Percentiles rank a stretch among this genome's conserved stretches.
Conservation (phyloP, 768 basidiomycete genomes). For the Termitomyces titanicus region DNA sequence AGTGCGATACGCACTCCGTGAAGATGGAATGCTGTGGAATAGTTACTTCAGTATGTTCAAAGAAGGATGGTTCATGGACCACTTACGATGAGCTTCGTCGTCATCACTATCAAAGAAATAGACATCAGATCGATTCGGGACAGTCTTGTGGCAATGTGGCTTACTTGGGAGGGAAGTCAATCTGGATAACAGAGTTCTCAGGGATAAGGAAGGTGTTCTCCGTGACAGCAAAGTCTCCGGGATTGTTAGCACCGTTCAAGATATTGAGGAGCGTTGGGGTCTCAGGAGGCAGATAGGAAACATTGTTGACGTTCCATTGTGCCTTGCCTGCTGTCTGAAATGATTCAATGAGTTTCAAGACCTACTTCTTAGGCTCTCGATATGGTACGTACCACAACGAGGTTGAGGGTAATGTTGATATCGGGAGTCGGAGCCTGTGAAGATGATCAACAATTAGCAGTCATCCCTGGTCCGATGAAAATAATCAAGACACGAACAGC, state of each 20-base stretch:
- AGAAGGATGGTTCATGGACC: background rate
- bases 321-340: constrained; percentile 19
- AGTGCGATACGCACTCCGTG: constrained; percentile 21
- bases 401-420: constrained; percentile 22
- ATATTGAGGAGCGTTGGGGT: constrained; percentile 29
- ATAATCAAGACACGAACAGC: background rate
- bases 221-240: constrained; percentile 25
- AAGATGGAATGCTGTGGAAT: constrained; percentile 25
- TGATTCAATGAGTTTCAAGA: background rate
- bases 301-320: constrained; percentile 30
- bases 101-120: constrained; percentile 14
- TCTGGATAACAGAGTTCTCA: constrained; percentile 32
- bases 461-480: background rate
- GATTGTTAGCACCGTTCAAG: constrained; percentile 26
- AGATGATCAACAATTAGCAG: background rate
- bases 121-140: background rate
- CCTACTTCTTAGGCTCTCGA: background rate
- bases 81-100: constrained; percentile 27
- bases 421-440: constrained; percentile 19
- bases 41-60: background rate
- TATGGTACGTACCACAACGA: constrained; percentile 17
- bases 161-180: constrained; percentile 28
- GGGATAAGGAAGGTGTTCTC: constrained; percentile 39
- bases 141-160: background rate
- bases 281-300: constrained; percentile 26